Percentiles rank a stretch among this genome's conserved stretches.
Evolutionary conservation across 2,329 filamentous ascomycete genomes (phyloP).

Genomic region (Sordariomycetes sp.): DNA sequence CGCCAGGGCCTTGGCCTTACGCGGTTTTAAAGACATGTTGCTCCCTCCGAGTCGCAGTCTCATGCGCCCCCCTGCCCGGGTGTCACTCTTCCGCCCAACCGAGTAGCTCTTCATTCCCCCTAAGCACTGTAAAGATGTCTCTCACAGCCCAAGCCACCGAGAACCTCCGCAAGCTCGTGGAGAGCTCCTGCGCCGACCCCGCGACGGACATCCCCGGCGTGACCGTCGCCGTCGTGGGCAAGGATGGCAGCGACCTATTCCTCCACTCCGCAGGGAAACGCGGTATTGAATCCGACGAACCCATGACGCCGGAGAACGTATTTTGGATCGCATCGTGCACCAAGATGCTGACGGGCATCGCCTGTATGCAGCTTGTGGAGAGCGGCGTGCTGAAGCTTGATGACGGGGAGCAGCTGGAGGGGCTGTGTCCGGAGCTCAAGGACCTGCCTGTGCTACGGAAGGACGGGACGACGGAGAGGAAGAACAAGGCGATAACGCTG

Average conservation of each 20-base stretch:
- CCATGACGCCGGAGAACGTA: constrained; percentile 48
- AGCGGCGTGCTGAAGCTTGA: constrained; percentile 35
- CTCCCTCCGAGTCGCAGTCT: too few species aligned
- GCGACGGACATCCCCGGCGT: constrained; percentile 25
- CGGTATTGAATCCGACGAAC: constrained; percentile 28
- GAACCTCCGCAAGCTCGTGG: constrained; percentile 2
- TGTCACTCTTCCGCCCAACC: too few species aligned
- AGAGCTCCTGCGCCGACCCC: not conserved
- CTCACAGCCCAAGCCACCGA: constrained; percentile 4
- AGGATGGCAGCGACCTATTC: constrained; percentile 33
- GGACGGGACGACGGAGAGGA: constrained; percentile 26
- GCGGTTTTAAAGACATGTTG: too few species aligned
- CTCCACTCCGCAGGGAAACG: constrained; percentile 35
- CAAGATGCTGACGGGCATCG: constrained; percentile 41
- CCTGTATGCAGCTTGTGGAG: constrained; percentile 48
- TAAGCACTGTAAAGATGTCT: constrained; percentile 2
- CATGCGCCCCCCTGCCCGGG: too few species aligned
- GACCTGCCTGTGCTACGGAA: constrained; percentile 29
- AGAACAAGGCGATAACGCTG: constrained; percentile 39
- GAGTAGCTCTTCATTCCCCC: not conserved
- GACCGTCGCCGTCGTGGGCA: constrained; percentile 33
- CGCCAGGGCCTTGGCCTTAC: too few species aligned
- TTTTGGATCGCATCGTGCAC: constrained; percentile 52
- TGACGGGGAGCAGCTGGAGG: constrained; percentile 31
- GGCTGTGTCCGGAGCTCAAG: constrained; percentile 37